A percentile compares a stretch with the other conserved stretches of the same genome.
Conservation (phyloP, 257 asterid genomes). For the Linderniella brevidens region DNA sequence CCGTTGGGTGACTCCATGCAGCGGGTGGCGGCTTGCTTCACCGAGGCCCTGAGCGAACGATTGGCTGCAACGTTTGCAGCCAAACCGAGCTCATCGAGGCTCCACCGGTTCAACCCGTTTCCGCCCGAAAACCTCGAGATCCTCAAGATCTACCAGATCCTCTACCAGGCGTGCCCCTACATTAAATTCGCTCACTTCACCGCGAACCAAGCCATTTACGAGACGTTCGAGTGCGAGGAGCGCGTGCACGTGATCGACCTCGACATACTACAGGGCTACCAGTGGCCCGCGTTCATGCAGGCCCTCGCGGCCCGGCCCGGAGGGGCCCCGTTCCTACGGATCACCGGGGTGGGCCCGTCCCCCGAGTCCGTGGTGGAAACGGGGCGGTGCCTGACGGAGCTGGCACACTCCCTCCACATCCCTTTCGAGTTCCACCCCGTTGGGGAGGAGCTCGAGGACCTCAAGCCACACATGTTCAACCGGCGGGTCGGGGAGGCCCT, state of each 20-base stretch:
- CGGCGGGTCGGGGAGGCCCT: too few species aligned
- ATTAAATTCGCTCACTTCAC: conserved; percentile 58
- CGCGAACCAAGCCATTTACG: conserved; percentile 46
- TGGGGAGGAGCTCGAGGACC: too few species aligned
- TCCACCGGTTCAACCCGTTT: conserved; percentile 56
- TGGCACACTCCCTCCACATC: conserved; percentile 52
- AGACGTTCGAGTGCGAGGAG: conserved; percentile 86
- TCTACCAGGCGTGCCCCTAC: conserved; percentile 47
- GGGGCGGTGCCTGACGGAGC: conserved; percentile 20
- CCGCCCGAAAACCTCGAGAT: conserved; percentile 16
- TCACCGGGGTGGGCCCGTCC: conserved; percentile 44
- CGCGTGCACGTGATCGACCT: conserved; percentile 66
- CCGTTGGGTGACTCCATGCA: conserved; percentile 84
- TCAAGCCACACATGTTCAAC: too few species aligned
- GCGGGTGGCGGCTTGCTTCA: conserved; percentile 66
- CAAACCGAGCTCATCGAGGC: conserved; percentile 43
- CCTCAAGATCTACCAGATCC: conserved; percentile 9
- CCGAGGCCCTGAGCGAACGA: conserved; percentile 66
- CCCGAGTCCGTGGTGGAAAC: conserved; percentile 38
- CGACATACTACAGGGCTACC: conserved; percentile 58
- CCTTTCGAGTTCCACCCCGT: conserved; percentile 16
- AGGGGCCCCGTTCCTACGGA: conserved; percentile 9
- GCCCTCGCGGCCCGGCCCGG: too few species aligned
- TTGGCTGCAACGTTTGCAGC: conserved; percentile 49
- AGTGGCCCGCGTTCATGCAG: conserved; percentile 5